Evolutionary conservation across 306 rosid genomes (phyloP), one percentile per base, ranked within the genome.

Genomic region (Herpetospermum pedunculosum): DNA sequence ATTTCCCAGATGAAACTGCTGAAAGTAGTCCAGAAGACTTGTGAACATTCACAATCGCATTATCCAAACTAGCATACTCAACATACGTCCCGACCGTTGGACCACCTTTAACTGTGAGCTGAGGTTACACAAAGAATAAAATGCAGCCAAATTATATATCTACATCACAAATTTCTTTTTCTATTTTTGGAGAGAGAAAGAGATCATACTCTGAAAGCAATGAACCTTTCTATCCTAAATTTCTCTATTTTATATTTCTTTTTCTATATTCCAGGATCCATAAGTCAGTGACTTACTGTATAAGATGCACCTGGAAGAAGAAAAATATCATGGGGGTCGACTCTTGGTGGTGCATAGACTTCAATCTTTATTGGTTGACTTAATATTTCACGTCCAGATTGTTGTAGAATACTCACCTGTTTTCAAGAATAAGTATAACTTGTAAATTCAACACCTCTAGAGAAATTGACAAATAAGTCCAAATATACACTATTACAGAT

Each of bases 301-400:
- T 84, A 89, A 41, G 97, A 85, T 40, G 94, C 92, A 82, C 96
- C 94, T 34, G 98, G 98, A 73, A 88, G 84, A 74, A 93, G 90
- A 78, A 86, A 90, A 73, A 93, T 83, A 70, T 80, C 84, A 1
- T 76, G 79, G 69, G 98, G 98, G 69, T 82, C 80, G 40, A 93
- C 82, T 75, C 73, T 86, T 32, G 97, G 98, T 47, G 88, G 87
- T 71, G 90, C 92, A 81, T 93, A 93, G 75, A 91, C 97, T 85
- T 93, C 98, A 65, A 93, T 87, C 82, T 76, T 89, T 79, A 93
- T 85, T 74, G 87, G 84, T 82, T 85, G 84, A 77, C 96, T 93
- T 41, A 74, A 81, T 46, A 91, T 81, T 75, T 85, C 87, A 55
- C 80, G 80, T 67, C 98, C 97, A 73, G 83, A 91, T 70, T 80